These are phyloP conservation scores for Pleurotus sapidus DNA, from an alignment of 768 basidiomycete genomes.

Conservation along the genomic window DNA sequence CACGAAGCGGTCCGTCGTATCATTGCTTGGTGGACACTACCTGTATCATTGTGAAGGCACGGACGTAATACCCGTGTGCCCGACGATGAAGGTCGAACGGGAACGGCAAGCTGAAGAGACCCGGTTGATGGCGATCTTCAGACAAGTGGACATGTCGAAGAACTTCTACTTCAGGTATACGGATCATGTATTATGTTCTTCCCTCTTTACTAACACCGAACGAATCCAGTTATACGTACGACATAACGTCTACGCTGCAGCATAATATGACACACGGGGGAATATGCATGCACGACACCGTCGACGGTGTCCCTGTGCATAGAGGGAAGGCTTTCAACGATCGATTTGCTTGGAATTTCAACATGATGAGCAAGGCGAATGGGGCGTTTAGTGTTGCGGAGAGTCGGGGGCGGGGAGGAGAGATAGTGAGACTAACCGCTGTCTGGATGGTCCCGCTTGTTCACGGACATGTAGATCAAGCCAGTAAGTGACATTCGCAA, in stretches of 20 bases:
- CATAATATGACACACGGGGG: constrained; percentile 48
- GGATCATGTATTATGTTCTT: constrained; percentile 27
- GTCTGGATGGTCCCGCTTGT: constrained; percentile 91
- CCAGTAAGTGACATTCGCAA: constrained; percentile 57
- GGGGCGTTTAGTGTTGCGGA: constrained; percentile 42
- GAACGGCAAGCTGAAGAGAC: constrained; percentile 90
- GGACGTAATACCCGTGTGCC: constrained; percentile 74
- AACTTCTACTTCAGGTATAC: constrained; percentile 95
- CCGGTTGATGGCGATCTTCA: constrained; percentile 85
- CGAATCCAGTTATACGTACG: constrained; percentile 81
- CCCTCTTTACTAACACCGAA: constrained; percentile 5
- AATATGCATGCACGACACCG: constrained; percentile 36
- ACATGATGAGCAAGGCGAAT: constrained; percentile 54
- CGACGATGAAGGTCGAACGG: constrained; percentile 78
- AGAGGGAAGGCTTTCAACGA: constrained; percentile 65
- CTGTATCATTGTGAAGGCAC: constrained; percentile 95
- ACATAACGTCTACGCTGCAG: constrained; percentile 84
- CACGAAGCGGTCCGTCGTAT: constrained; percentile 87
- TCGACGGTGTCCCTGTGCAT: neutral
- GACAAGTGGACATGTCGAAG: constrained; percentile 97
- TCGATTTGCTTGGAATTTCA: constrained; percentile 94
- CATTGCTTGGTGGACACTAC: constrained; percentile 92
- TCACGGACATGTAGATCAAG: constrained; percentile 97
- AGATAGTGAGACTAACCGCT: constrained; percentile 28
- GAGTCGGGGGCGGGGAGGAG: neutral